Base-by-base conservation (phyloP, 345 rosid genomes). In the Pistacia integerrima region DNA sequence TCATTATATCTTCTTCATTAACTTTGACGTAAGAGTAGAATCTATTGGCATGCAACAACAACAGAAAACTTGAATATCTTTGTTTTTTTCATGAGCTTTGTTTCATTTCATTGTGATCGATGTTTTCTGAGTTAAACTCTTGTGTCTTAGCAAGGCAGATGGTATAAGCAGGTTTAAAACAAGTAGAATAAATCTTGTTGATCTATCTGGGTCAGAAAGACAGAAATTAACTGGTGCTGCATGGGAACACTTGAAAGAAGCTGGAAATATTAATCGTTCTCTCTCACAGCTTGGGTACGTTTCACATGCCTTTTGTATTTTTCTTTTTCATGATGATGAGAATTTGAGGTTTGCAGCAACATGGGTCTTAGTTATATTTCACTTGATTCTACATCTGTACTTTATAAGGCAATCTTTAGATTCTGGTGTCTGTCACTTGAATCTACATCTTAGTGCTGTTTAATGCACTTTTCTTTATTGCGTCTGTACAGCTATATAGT, bases 211-310 rank as follows among this genome's bases (percentile, higher is more conserved):
- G 60, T 97, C 99, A 2, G 99, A 97, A 85, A 80, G 99, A 73
- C 99, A 97, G 79, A 97, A 97, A 60, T 80, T 82, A 83, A 97
- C 98, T 66, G 98, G 98, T 52, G 97, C 99, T 77, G 99, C 94
- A 8, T 98, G 99, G 35, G 99, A 97, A 14, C 92, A 97, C 25
- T 83, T 97, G 84, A 97, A 92, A 86, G 99, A 97, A 90, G 99
- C 98, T 63, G 98, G 98, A 63, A 97, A 92, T 82, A 97, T 97
- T 70, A 94, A 97, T 77, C 90, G 98, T 67, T 97, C 99, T 70
- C 96, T 97, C 72, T 97, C 99, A 83, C 99, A 97, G 85, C 97
- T 97, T 71, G 99, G 99, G 99, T 97, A 92, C 79, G 84, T 62
- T 60, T 60, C 54, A 14, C 64, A 30, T 64, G 58, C 38, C 69